phyloP scores from a whole-genome alignment of 306 rosid species.

The Glycyrrhiza uralensis region DNA sequence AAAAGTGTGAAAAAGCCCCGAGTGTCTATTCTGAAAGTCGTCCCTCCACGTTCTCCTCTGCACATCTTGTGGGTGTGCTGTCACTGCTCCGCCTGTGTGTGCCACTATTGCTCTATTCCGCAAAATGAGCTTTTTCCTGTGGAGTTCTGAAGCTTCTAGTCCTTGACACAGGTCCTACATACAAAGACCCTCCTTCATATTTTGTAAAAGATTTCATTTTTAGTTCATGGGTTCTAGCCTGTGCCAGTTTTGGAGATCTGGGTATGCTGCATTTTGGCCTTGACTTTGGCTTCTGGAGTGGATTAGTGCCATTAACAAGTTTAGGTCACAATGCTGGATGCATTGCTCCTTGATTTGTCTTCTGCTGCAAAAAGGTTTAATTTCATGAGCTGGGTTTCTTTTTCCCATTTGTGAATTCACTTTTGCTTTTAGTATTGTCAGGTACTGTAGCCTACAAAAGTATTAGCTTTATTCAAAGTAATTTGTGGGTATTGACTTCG shows the following conservation, averaged over 20 bases:
- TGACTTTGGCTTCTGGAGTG: neutral
- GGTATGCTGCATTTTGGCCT: constrained; percentile 34
- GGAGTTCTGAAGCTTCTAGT: neutral
- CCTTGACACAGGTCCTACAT: neutral
- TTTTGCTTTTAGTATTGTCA: constrained; percentile 15
- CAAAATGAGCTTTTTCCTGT: constrained; percentile 17
- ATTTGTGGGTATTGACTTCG: constrained; percentile 29
- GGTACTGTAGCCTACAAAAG: constrained; percentile 6
- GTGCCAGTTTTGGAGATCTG: constrained; percentile 41
- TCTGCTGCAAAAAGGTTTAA: constrained; percentile 9
- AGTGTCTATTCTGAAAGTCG: constrained; percentile 45
- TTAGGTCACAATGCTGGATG: constrained; percentile 27
- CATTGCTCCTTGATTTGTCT: constrained; percentile 32
- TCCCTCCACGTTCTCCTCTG: constrained; percentile 63
- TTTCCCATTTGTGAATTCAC: constrained; percentile 9
- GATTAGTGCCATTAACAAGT: neutral
- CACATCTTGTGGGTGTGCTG: constrained; percentile 32
- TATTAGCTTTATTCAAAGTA: constrained; percentile 13
- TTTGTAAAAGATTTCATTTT: constrained; percentile 32
- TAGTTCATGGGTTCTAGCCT: constrained; percentile 17
- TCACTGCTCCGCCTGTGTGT: neutral
- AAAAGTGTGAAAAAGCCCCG: no score
- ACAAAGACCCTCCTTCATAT: neutral
- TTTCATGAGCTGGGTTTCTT: constrained; percentile 22
- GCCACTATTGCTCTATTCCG: constrained; percentile 37